Conservation (phyloP, 2,329 filamentous ascomycete genomes). For the Diaporthe batatas region DNA sequence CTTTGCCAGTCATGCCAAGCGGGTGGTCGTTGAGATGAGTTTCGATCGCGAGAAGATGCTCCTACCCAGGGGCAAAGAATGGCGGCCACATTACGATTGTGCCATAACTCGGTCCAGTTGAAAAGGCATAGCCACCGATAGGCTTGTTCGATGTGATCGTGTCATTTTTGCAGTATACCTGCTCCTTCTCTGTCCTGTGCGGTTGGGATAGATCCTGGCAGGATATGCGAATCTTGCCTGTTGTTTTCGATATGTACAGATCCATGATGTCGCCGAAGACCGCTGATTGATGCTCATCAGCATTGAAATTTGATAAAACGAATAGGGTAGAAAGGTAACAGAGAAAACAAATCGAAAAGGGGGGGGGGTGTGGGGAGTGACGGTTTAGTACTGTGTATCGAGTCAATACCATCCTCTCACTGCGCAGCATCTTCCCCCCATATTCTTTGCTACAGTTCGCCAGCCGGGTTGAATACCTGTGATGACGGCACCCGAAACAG, state of each 20-base stretch:
- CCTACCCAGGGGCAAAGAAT: background rate
- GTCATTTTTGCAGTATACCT: background rate
- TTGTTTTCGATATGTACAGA: background rate
- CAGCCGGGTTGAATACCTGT: conserved; percentile 1
- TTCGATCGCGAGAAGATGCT: background rate
- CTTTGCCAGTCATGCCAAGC: background rate
- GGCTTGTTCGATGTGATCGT: background rate
- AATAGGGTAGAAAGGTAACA: background rate
- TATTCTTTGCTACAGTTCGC: background rate
- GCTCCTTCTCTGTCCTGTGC: background rate
- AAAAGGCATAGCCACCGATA: background rate
- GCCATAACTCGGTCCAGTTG: background rate
- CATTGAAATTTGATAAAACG: background rate
- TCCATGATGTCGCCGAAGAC: background rate
- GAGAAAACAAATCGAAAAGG: background rate
- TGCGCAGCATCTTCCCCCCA: background rate
- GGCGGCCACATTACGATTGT: background rate
- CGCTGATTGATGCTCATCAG: background rate
- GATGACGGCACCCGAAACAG: background rate
- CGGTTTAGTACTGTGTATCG: background rate
- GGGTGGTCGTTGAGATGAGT: background rate
- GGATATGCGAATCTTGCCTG: background rate
- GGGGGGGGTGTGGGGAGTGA: background rate
- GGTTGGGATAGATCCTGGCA: background rate
- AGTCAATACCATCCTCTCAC: background rate